Percentiles rank a stretch among this genome's conserved stretches.
phyloP scores from a whole-genome alignment of 768 basidiomycete genomes.

The Flagelloscypha sp. region DNA sequence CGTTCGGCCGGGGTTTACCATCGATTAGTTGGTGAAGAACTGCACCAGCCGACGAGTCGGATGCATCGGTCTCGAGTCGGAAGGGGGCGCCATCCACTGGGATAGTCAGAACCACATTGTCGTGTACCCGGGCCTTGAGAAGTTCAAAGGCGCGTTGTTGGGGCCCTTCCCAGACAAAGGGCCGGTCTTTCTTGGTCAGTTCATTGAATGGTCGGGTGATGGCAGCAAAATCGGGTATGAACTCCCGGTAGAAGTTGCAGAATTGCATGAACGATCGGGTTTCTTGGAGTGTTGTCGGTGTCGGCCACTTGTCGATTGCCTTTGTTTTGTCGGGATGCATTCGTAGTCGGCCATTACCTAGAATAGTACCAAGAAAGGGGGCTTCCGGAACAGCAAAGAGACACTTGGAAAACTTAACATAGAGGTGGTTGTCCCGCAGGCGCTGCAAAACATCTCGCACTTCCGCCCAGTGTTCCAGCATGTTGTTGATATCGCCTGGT shows the following conservation, averaged over 20 bases:
- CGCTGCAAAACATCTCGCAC: constrained; percentile 12
- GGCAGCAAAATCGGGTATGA: constrained; percentile 22
- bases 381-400: no score
- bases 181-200: constrained; percentile 13
- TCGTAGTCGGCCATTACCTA: constrained; percentile 11
- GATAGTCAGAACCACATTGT: constrained; percentile 17
- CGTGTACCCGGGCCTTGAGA: constrained; percentile 17
- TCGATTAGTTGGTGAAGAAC: constrained; percentile 18
- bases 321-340: constrained; percentile 28
- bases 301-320: constrained; percentile 21
- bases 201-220: constrained; percentile 15
- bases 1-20: constrained; percentile 26
- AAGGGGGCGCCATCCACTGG: constrained; percentile 10
- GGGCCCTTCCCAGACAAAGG: constrained; percentile 13
- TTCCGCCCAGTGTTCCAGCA: constrained; percentile 8
- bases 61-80: constrained; percentile 17
- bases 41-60: constrained; percentile 16
- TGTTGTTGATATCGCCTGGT: constrained; percentile 12
- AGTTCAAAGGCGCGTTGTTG: constrained; percentile 17
- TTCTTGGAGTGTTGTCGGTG: constrained; percentile 18
- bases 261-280: constrained; percentile 36
- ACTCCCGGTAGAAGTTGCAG: constrained; percentile 25
- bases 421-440: constrained; percentile 14
- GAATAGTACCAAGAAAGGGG: constrained; percentile 18
- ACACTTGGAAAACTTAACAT: constrained; percentile 10